Base-by-base conservation (phyloP, 2,329 filamentous ascomycete species). In the Microdochium paspali region DNA sequence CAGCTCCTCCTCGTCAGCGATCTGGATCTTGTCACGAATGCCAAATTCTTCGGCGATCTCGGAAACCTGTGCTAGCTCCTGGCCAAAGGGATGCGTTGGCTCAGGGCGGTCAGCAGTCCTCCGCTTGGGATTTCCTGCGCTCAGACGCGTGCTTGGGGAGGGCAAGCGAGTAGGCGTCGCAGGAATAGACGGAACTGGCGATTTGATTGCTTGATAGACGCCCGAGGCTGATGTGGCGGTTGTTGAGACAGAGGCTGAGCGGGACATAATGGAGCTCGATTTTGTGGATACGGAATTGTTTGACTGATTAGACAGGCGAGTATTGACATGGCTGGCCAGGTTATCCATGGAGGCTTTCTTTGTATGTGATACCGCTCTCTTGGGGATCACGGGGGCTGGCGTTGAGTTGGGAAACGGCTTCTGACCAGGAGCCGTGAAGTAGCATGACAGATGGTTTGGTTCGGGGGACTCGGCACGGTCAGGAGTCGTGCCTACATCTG, bases 41-140 rank as follows among this genome's bases (percentile, higher is more conserved):
- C 82, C 81, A 56, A 89, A 91, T 66, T 96, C 90, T 67, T 97
- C 93, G 0, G 85, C 91, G 15, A 96, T 78, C 66, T 97, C 93
- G 46, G 90, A 89, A 23, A 97, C 87, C 66, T 97, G 86, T 48
- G 88, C 89, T 46, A 97, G 73, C 66, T 98, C 93, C 45, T 85
- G 83, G 46, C 88, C 88, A 58, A 97, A 97, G 0, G 91, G 91
- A 63, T 93, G 50, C 57, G 49, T 49, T 28, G 54, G 50, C 55
- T 25, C 32, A 52, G 44, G 21, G 44, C 54, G 45, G 63, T 48
- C 44, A 18, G 55, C 48, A 21, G 35, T 40, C 18, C 35, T 40
- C 35, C 35, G 35, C 18, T 21, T 20, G 35, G 13, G 26, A 7
- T 7, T 13, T 28, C 26, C 26, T 13, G 26, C 26, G 13, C 26